phyloP scores from a whole-genome alignment of 2,329 filamentous ascomycete genomes.

The Alternaria burnsii region DNA sequence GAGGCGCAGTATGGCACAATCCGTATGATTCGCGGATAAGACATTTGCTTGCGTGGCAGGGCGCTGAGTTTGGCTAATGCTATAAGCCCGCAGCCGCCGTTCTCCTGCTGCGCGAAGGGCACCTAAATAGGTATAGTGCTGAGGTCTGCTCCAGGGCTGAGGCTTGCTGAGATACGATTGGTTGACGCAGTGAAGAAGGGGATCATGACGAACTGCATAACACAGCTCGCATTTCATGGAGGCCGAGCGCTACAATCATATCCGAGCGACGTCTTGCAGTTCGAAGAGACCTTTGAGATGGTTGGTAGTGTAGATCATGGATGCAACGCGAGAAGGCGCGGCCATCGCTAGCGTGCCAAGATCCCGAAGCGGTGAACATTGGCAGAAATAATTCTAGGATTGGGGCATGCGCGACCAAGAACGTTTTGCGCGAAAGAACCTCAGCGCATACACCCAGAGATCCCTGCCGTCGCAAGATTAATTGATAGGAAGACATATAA shows the following conservation, averaged over 20 bases:
- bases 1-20: not conserved
- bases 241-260: not conserved
- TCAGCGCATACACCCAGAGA: not conserved
- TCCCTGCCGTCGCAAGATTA: not conserved
- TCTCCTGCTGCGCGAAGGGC: not conserved
- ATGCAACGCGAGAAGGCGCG: not conserved
- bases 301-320: not conserved
- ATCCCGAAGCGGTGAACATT: slow-evolving; percentile 14
- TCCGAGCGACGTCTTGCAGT: not conserved
- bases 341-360: slow-evolving; percentile 15
- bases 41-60: not conserved
- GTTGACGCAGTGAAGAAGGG: not conserved
- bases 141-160: not conserved
- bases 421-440: slow-evolving; percentile 1
- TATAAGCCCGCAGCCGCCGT: not conserved
- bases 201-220: not conserved
- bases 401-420: slow-evolving; percentile 5
- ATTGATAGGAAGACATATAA: too few relatives aligned
- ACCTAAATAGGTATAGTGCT: not conserved
- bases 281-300: not conserved
- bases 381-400: slow-evolving; percentile 27
- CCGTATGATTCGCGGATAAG: not conserved
- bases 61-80: not conserved
- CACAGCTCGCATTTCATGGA: not conserved
- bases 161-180: slow-evolving; percentile 10